A percentile compares a stretch with the other conserved stretches of the same genome.
These are phyloP conservation scores for Botrytis galanthina DNA, from an alignment of 2,329 filamentous ascomycete species.

Conservation along the genomic window DNA sequence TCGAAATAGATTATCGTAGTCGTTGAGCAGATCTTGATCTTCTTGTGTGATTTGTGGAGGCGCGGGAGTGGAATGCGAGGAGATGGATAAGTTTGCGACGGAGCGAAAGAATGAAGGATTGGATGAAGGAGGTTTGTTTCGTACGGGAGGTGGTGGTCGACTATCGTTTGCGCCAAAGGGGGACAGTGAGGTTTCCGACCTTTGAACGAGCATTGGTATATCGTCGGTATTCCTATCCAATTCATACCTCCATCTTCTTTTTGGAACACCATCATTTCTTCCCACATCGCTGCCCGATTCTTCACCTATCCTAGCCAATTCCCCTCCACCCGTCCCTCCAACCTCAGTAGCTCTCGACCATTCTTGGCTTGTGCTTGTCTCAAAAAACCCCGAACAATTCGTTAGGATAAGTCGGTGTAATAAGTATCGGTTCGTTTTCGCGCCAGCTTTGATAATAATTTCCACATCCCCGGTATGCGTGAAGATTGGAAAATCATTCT, in stretches of 20 bases:
- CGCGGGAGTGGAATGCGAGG: slow-evolving; percentile 47
- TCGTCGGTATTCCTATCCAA: slow-evolving; percentile 75
- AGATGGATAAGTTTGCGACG: slow-evolving; percentile 71
- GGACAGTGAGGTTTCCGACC: slow-evolving; percentile 51
- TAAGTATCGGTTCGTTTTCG: slow-evolving; percentile 78
- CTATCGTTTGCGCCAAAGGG: slow-evolving; percentile 53
- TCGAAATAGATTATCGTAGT: slow-evolving; percentile 94
- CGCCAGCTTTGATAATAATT: slow-evolving; percentile 70
- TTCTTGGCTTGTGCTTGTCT: slow-evolving; percentile 76
- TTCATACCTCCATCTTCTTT: slow-evolving; percentile 79
- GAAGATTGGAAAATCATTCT: slow-evolving; percentile 93
- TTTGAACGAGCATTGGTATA: slow-evolving; percentile 84
- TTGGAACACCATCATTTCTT: slow-evolving; percentile 29
- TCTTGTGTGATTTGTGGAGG: slow-evolving; percentile 51
- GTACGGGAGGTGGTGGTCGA: slow-evolving; percentile 49
- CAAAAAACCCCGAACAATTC: slow-evolving; percentile 92
- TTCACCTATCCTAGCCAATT: slow-evolving; percentile 54
- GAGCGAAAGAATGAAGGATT: slow-evolving; percentile 79
- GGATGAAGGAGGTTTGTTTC: slow-evolving; percentile 61
- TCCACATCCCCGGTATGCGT: slow-evolving; percentile 90
- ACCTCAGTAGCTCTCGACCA: slow-evolving; percentile 54
- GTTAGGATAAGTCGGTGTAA: slow-evolving; percentile 84
- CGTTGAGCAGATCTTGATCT: slow-evolving; percentile 75
- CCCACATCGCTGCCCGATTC: slow-evolving; percentile 43
- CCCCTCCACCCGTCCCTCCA: slow-evolving; percentile 36